Evolutionary conservation across 2,329 filamentous ascomycete genomes (phyloP).

Genomic region (Sarocladiaceae sp.): DNA sequence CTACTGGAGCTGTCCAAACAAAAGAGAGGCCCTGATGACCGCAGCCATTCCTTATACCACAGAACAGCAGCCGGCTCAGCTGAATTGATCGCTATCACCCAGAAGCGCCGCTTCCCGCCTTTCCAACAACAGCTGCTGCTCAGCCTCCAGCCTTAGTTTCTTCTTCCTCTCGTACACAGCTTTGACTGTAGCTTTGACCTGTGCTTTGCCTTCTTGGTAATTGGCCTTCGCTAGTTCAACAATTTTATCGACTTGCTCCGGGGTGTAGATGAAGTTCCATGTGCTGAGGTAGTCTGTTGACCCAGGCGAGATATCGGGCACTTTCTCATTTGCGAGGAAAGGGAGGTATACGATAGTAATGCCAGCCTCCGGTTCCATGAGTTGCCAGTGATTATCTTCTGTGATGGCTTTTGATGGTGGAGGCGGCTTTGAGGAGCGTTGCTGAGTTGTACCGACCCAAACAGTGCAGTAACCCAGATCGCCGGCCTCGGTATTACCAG

Average conservation of each 20-base stretch:
- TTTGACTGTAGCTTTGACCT: constrained; percentile 72
- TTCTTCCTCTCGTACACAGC: constrained; percentile 95
- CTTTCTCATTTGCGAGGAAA: constrained; percentile 75
- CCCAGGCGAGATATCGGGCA: constrained; percentile 77
- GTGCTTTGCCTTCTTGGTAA: constrained; percentile 75
- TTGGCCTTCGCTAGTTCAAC: constrained; percentile 81
- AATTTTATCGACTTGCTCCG: constrained; percentile 82
- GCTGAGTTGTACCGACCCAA: constrained; percentile 84
- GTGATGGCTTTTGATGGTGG: constrained; percentile 50
- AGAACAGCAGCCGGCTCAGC: constrained; percentile 26
- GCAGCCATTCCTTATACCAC: constrained; percentile 5
- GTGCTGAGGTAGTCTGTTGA: constrained; percentile 85
- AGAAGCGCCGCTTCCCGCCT: constrained; percentile 50
- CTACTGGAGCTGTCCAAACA: constrained; percentile 4
- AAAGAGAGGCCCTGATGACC: constrained; percentile 19
- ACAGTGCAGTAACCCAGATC: constrained; percentile 88
- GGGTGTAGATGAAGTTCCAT: constrained; percentile 97
- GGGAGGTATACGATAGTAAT: constrained; percentile 90
- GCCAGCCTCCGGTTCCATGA: constrained; percentile 71
- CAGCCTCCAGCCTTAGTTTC: constrained; percentile 53
- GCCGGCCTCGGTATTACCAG: constrained; percentile 40
- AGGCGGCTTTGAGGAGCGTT: constrained; percentile 55
- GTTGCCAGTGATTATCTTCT: constrained; percentile 62
- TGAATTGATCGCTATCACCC: constrained; percentile 66
- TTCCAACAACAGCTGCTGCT: constrained; percentile 34